phyloP scores from a whole-genome alignment of 2,329 filamentous ascomycete species.

The Aspergillus proliferans region DNA sequence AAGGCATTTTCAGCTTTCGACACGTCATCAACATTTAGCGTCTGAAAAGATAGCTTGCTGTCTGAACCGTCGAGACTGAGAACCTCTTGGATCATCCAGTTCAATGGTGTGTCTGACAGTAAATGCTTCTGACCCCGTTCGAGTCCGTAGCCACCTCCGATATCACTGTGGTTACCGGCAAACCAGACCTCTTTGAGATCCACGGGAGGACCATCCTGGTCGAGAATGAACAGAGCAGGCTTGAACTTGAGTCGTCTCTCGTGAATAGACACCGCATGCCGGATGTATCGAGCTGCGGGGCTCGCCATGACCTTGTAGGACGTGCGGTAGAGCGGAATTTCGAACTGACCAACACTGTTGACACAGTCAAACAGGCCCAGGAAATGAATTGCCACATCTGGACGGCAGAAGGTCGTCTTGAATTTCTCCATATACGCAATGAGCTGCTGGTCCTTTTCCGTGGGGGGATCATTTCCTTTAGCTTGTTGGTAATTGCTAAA shows the following conservation, averaged over 20 bases:
- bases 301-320: constrained; percentile 28
- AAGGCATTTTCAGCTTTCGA: constrained; percentile 6
- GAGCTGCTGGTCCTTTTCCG: constrained; percentile 9
- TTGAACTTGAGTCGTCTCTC: constrained; percentile 54
- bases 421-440: constrained; percentile 37
- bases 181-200: constrained; percentile 53
- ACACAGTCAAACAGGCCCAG: constrained; percentile 54
- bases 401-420: constrained; percentile 44
- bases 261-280: constrained; percentile 50
- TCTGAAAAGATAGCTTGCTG: constrained; percentile 28
- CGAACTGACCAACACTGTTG: constrained; percentile 36
- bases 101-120: constrained; percentile 46
- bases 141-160: constrained; percentile 49
- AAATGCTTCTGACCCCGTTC: constrained; percentile 20
- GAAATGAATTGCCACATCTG: constrained; percentile 45
- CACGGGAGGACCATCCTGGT: constrained; percentile 24
- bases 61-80: constrained; percentile 16
- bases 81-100: constrained; percentile 50
- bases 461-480: constrained; percentile 18
- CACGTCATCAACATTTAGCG: constrained; percentile 23
- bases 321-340: constrained; percentile 19
- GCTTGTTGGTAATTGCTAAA: constrained; percentile 28
- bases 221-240: constrained; percentile 38
- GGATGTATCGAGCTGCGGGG: constrained; percentile 42
- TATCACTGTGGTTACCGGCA: constrained; percentile 49